Percentiles rank a stretch among this genome's conserved stretches.
Conservation (phyloP, 2,329 filamentous ascomycete species). For the Fusarium abutilonis region DNA sequence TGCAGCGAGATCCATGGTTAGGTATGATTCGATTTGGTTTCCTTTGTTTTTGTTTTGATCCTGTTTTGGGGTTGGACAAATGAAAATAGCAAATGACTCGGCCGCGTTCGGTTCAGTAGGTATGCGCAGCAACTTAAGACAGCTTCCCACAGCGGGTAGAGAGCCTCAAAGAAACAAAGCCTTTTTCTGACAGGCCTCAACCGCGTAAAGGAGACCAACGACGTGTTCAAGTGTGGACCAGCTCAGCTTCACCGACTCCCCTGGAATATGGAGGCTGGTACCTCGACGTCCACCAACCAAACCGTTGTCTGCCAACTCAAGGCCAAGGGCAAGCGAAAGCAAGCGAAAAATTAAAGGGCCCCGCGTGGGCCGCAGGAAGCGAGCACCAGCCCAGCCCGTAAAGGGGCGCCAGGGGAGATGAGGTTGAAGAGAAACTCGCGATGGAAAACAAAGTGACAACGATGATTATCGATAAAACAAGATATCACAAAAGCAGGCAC, state of each 20-base stretch:
- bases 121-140: constrained; percentile 25
- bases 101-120: constrained; percentile 2
- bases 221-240: constrained; percentile 31
- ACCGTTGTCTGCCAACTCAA: constrained; percentile 7
- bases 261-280: constrained; percentile 30
- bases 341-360: constrained; percentile 34
- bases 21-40: neutral
- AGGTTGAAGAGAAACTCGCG: neutral
- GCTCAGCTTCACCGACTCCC: constrained; percentile 37
- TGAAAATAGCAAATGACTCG: constrained; percentile 11
- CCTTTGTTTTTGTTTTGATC: neutral
- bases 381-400: constrained; percentile 14
- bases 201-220: constrained; percentile 37
- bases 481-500: no score
- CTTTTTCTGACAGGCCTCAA: constrained; percentile 37
- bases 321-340: constrained; percentile 8
- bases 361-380: constrained; percentile 31
- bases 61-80: constrained; percentile 11
- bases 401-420: constrained; percentile 6
- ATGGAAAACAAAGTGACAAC: neutral
- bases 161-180: constrained; percentile 26
- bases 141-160: constrained; percentile 27
- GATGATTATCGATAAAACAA: neutral
- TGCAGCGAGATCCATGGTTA: constrained; percentile 41
- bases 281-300: constrained; percentile 27